Evolutionary conservation across 192 early-diverging fungal species (phyloP).

Genomic region (Lunasporangiospora selenospora): DNA sequence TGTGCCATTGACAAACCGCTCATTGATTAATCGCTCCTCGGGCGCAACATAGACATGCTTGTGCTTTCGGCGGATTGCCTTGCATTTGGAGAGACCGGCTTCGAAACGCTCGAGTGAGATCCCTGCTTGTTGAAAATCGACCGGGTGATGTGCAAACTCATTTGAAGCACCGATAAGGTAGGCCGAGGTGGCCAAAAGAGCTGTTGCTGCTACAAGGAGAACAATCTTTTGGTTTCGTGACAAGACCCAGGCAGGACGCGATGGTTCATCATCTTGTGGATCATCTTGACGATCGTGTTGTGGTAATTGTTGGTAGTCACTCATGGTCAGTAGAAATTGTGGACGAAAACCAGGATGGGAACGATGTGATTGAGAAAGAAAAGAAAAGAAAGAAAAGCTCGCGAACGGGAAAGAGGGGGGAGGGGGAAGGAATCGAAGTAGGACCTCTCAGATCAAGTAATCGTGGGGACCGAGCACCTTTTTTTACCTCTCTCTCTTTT

Average conservation of each 20-base stretch:
- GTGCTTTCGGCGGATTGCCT: constrained; percentile 22
- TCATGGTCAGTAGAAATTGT: constrained; percentile 7
- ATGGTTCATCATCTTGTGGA: constrained; percentile 26
- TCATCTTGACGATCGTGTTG: constrained; percentile 42
- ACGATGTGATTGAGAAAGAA: not conserved
- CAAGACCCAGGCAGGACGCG: not conserved
- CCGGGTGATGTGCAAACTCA: constrained; percentile 27
- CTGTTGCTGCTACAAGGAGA: constrained; percentile 39
- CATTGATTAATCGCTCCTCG: constrained; percentile 48
- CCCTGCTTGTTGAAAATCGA: constrained; percentile 36
- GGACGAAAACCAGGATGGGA: not conserved
- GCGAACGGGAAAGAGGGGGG: not conserved
- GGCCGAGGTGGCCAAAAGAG: constrained; percentile 32
- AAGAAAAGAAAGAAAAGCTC: not conserved
- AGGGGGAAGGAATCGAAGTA: too few species aligned
- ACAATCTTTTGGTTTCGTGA: constrained; percentile 3
- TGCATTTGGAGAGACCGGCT: constrained; percentile 36
- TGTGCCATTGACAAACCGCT: constrained; percentile 47
- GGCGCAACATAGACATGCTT: constrained; percentile 23
- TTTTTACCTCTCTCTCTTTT: too few species aligned
- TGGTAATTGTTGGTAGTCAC: constrained; percentile 34
- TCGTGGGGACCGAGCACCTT: too few species aligned
- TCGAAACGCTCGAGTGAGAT: constrained; percentile 35
- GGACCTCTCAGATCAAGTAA: too few species aligned
- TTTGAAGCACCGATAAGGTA: constrained; percentile 36